Percentiles rank a stretch among this genome's conserved stretches.
Evolutionary conservation across 129 eudicot genomes (phyloP).

Genomic region (Chrysanthemum seticuspe): DNA sequence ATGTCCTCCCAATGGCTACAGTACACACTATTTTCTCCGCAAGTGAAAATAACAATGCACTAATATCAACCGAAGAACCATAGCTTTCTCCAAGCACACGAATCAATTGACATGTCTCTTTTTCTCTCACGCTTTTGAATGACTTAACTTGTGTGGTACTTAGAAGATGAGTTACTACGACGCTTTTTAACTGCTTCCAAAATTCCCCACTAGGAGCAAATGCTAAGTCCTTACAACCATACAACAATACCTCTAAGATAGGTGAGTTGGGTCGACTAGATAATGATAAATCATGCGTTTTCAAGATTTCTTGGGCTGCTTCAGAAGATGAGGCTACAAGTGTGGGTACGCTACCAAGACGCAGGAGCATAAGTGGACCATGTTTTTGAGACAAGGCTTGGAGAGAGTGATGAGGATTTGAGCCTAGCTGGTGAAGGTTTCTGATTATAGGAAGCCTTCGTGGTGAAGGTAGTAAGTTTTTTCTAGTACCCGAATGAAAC

Average conservation of each 20-base stretch:
- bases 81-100: not conserved
- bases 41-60: constrained; percentile 15
- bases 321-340: constrained; percentile 13
- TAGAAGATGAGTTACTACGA: constrained; percentile 8
- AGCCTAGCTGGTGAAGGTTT: constrained; percentile 22
- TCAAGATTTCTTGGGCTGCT: constrained; percentile 17
- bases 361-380: constrained; percentile 18
- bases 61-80: constrained; percentile 4
- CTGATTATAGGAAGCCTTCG: not conserved
- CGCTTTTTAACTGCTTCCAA: constrained; percentile 5
- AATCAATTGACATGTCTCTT: constrained; percentile 1
- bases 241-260: not conserved
- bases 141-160: constrained; percentile 13
- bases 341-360: not conserved
- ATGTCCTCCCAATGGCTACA: constrained; percentile 7
- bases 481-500: not conserved
- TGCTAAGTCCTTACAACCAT: constrained; percentile 18
- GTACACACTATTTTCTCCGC: not conserved
- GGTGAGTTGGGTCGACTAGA: constrained; percentile 5
- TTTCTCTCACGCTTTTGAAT: constrained; percentile 7
- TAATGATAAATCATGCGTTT: constrained; percentile 9
- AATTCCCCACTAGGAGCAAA: constrained; percentile 14
- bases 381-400: not conserved
- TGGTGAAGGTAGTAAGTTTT: constrained; percentile 13
- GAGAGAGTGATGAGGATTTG: constrained; percentile 7